phyloP scores from a whole-genome alignment of 192 early-diverging fungal species.

The Backusella tuberculispora region DNA sequence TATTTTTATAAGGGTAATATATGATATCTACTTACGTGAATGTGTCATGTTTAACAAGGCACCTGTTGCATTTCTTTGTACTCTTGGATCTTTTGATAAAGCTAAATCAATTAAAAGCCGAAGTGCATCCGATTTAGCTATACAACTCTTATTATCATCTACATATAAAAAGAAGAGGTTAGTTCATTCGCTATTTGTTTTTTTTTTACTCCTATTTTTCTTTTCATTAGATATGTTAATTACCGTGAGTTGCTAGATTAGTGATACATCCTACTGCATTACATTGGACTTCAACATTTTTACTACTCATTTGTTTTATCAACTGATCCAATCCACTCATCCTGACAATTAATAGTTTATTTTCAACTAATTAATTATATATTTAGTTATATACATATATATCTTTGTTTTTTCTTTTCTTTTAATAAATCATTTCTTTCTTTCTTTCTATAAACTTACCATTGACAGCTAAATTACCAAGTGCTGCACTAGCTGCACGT shows the following conservation, averaged over 20 bases:
- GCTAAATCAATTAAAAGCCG: constrained; percentile 74
- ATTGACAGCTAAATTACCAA: constrained; percentile 86
- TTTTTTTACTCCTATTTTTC: constrained; percentile 2
- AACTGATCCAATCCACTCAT: constrained; percentile 83
- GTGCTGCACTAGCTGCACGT: constrained; percentile 80
- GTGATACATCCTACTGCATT: constrained; percentile 95
- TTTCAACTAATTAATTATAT: constrained; percentile 59
- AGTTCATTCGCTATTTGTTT: neutral
- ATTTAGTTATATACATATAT: constrained; percentile 16
- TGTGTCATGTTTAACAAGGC: constrained; percentile 97
- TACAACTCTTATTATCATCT: constrained; percentile 88
- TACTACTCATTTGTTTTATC: constrained; percentile 82
- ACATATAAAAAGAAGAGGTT: constrained; percentile 17
- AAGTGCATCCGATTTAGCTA: constrained; percentile 83
- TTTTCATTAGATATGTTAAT: constrained; percentile 8
- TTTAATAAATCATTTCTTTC: neutral
- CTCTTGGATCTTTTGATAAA: constrained; percentile 79
- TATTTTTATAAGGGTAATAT: neutral
- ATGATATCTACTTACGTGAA: constrained; percentile 45
- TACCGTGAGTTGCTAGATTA: constrained; percentile 84
- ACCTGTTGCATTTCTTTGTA: constrained; percentile 89
- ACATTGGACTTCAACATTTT: constrained; percentile 89
- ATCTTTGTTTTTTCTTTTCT: neutral
- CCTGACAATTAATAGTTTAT: constrained; percentile 84
- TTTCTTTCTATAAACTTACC: constrained; percentile 43